Base-by-base conservation (phyloP, 2,329 filamentous ascomycete species). In the Colletotrichum paranaense region DNA sequence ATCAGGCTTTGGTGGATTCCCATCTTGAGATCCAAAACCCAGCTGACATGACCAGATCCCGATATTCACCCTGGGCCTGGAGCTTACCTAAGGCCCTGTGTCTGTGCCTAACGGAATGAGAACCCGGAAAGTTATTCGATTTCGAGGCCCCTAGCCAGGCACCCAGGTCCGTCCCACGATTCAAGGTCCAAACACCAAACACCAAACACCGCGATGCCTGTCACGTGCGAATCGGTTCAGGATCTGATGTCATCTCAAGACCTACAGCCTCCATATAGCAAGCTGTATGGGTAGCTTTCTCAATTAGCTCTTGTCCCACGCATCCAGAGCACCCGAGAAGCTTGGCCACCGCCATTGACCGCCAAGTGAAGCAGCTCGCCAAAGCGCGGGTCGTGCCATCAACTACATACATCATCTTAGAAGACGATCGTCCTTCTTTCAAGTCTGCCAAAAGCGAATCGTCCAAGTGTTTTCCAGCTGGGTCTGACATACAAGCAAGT, bases 171-270 rank as follows among this genome's bases (percentile, higher is more conserved):
- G 35, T 57, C 59, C 67, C n/a, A 59, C 66, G 55, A 46, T 52
- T 58, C 49, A 57, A 63, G 5, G 38, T 42, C 38, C 38, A 42
- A 42, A 19, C 16, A 42, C 6, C 35, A 38, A 38, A 16, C 35
- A 38, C 12, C 38, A 19, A 42, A 42, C 38, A 63, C 49, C 42
- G 46, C 22, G 53, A 14, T n/a, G 14, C 42, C 19, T 49, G 42
- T 9, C 42, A 49, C 16, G 8, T 52, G 16, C 12, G 60, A 28
- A 30, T 24, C 42, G 52, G 59, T 49, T 68, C 30, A 26, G 22
- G 55, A 8, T 56, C 42, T 52, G 64, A 59, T 72, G 68, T 68
- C 68, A 72, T 72, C 49, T 24, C 57, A 53, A 52, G 30, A 64
- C 63, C 11, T 35, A 35, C 3, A 35, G 32, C 32, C 53, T 11